A percentile compares a stretch with the other conserved stretches of the same genome.
Evolutionary conservation across 768 basidiomycete species (phyloP).

Genomic region (Tulasnella sp.): DNA sequence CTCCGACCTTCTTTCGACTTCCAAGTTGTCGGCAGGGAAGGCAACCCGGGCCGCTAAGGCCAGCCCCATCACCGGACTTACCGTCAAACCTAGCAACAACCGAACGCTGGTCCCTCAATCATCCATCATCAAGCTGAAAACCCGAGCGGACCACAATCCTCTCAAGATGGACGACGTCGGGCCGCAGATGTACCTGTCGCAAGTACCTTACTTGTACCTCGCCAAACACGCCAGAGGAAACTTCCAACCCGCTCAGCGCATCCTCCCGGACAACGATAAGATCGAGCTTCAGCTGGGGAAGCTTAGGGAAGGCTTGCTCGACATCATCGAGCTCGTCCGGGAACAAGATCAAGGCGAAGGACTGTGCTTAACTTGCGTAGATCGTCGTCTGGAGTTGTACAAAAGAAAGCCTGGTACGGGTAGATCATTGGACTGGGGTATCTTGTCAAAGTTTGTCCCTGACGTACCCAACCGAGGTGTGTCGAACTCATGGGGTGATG

Average conservation of each 20-base stretch:
- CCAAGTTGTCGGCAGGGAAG: slow-evolving; percentile 24
- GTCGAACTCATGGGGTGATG: not conserved
- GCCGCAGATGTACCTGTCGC: slow-evolving; percentile 58
- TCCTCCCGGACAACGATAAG: slow-evolving; percentile 18
- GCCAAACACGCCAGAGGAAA: slow-evolving; percentile 25
- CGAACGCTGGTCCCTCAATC: slow-evolving; percentile 31
- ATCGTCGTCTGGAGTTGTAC: slow-evolving; percentile 37
- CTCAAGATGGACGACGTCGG: slow-evolving; percentile 50
- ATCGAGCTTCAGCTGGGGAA: slow-evolving; percentile 24
- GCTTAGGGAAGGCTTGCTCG: slow-evolving; percentile 22
- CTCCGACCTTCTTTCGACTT: slow-evolving; percentile 32
- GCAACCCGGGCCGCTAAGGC: not conserved
- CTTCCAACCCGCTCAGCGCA: slow-evolving; percentile 15
- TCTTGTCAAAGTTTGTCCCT: not conserved
- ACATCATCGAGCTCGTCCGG: slow-evolving; percentile 39
- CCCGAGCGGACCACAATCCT: slow-evolving; percentile 24
- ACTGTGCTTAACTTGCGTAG: slow-evolving; percentile 43
- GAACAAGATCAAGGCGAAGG: slow-evolving; percentile 41
- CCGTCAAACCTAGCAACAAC: slow-evolving; percentile 19
- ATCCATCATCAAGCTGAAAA: slow-evolving; percentile 38
- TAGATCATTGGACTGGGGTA: not conserved
- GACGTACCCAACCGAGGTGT: not conserved
- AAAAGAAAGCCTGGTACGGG: slow-evolving; percentile 28
- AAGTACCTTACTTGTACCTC: slow-evolving; percentile 34
- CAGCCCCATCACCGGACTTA: slow-evolving; percentile 14